Percentiles rank a stretch among this genome's conserved stretches.
Evolutionary conservation across 345 rosid genomes (phyloP).

Genomic region (Salix dunnii): DNA sequence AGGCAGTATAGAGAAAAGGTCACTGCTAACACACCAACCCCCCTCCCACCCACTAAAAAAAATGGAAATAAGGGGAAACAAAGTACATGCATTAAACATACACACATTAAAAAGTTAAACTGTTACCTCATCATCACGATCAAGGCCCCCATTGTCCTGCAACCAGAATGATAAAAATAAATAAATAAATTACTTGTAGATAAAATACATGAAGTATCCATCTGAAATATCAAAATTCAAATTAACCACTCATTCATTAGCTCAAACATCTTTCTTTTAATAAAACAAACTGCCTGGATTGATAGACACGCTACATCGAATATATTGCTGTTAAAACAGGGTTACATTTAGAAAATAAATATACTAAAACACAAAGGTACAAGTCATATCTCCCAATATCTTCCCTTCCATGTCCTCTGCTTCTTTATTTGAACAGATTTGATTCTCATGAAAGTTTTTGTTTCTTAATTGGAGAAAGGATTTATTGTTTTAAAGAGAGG

Average conservation of each 20-base stretch:
- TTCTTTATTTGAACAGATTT: not conserved
- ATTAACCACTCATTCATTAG: not conserved
- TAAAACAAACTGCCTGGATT: not conserved
- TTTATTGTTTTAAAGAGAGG: not conserved
- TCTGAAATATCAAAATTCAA: not conserved
- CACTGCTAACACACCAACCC: not conserved
- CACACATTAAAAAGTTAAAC: not conserved
- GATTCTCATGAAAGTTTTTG: not conserved
- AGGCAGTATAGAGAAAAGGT: not conserved
- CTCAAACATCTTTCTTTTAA: not conserved
- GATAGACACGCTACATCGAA: not conserved
- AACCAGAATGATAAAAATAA: slow-evolving; percentile 17
- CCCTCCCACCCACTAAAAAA: not conserved
- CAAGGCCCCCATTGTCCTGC: slow-evolving; percentile 70
- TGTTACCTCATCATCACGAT: slow-evolving; percentile 76
- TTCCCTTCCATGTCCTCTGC: not conserved
- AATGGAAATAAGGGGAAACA: not conserved
- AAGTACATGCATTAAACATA: not conserved
- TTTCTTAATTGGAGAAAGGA: not conserved
- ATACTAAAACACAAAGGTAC: not conserved
- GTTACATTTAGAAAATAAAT: not conserved
- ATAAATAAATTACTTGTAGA: not conserved
- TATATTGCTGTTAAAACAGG: not conserved
- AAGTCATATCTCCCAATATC: not conserved
- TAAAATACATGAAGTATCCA: not conserved